These are phyloP conservation scores for Eucommia ulmoides DNA, from an alignment of 257 asterid species.

Conservation along the genomic window DNA sequence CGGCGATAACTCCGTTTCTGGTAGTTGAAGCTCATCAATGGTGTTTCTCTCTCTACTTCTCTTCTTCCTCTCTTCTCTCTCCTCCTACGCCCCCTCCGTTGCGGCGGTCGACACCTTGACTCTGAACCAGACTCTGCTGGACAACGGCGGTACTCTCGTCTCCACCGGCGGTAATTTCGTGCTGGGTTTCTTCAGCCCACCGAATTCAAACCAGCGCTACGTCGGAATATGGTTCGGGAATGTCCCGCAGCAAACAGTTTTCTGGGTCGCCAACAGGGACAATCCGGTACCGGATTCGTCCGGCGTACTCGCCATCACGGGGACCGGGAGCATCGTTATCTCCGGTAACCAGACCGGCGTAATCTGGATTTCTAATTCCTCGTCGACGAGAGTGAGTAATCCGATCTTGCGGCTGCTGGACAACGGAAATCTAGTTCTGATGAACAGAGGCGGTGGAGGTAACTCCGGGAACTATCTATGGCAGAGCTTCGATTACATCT, in stretches of 20 bases:
- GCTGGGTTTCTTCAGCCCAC: not conserved
- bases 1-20: too few species aligned
- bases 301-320: not conserved
- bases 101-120: too few species aligned
- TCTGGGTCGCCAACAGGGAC: conserved; percentile 2
- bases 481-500: not conserved
- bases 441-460: not conserved
- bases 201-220: not conserved
- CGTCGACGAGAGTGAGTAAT: not conserved
- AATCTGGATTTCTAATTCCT: not conserved
- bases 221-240: not conserved
- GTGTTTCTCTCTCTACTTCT: too few species aligned
- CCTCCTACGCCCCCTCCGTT: too few species aligned
- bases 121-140: too few species aligned
- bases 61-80: too few species aligned
- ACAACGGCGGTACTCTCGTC: not conserved
- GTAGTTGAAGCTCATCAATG: too few species aligned
- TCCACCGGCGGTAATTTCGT: not conserved
- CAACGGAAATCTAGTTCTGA: not conserved
- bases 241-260: not conserved
- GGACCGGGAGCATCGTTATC: not conserved
- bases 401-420: not conserved
- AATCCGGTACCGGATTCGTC: not conserved
- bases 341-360: not conserved
- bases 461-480: not conserved